Conservation (phyloP, 2,329 filamentous ascomycete species). For the Neonectria hederae region DNA sequence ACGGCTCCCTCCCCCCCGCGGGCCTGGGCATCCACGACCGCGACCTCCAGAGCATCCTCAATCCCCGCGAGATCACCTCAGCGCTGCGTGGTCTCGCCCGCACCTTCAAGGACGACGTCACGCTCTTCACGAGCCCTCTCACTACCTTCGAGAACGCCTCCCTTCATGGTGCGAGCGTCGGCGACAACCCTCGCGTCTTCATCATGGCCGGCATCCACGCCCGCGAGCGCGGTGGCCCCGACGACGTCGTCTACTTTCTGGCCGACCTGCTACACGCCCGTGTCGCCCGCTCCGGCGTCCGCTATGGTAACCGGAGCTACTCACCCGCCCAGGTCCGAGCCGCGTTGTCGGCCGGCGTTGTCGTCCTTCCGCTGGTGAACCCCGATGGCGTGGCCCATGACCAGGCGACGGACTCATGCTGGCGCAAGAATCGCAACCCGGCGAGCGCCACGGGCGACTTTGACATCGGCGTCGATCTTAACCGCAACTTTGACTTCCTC, state of each 20-base stretch:
- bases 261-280: conserved; percentile 65
- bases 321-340: conserved; percentile 61
- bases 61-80: conserved; percentile 54
- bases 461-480: conserved; percentile 60
- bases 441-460: conserved; percentile 45
- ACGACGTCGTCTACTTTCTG: conserved; percentile 66
- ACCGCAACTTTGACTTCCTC: conserved; percentile 67
- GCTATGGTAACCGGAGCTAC: conserved; percentile 62
- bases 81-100: conserved; percentile 54
- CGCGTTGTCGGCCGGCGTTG: conserved; percentile 62
- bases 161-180: conserved; percentile 54
- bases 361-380: conserved; percentile 63
- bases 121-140: conserved; percentile 53
- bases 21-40: conserved; percentile 48
- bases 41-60: conserved; percentile 56
- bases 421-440: conserved; percentile 66
- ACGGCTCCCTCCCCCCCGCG: conserved; percentile 49
- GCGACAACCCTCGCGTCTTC: conserved; percentile 59
- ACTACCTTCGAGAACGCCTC: conserved; percentile 55
- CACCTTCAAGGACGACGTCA: conserved; percentile 48
- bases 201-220: conserved; percentile 65
- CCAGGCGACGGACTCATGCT: conserved; percentile 59
- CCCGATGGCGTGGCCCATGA: conserved; percentile 64
- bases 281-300: conserved; percentile 58
- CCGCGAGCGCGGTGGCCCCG: conserved; percentile 65